Evolutionary conservation across 257 asterid species (phyloP).

Genomic region (Forsythia suspensa): DNA sequence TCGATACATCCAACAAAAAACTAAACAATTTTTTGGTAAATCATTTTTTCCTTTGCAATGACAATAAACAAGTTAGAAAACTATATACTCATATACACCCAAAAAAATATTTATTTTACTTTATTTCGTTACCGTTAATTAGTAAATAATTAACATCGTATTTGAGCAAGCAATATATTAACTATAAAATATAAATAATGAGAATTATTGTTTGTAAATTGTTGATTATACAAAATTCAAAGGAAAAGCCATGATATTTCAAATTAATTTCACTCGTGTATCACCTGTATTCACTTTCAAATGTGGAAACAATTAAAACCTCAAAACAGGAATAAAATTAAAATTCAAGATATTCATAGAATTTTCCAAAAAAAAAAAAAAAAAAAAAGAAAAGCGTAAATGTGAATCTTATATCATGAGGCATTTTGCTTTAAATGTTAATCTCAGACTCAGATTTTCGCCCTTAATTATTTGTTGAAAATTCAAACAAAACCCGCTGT

Average conservation of each 20-base stretch:
- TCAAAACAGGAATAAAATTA: conserved; percentile 24
- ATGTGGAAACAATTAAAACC: conserved; percentile 2
- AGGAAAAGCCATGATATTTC: conserved; percentile 10
- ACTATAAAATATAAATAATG: neutral
- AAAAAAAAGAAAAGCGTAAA: conserved; percentile 9
- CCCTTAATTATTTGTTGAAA: conserved; percentile 7
- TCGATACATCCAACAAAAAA: no score
- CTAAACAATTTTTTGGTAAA: neutral
- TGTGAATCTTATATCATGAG: conserved; percentile 12
- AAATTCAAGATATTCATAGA: conserved; percentile 18
- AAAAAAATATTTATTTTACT: neutral
- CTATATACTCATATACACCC: no score
- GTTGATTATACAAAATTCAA: neutral
- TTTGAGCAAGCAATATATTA: neutral
- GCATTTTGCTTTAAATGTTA: conserved; percentile 34
- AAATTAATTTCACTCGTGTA: neutral
- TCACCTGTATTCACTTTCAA: neutral
- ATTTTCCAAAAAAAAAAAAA: conserved; percentile 1
- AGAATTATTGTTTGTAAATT: neutral
- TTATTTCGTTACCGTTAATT: neutral
- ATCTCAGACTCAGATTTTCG: conserved; percentile 23
- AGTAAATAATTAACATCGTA: neutral
- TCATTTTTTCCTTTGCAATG: no score
- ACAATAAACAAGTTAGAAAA: no score
- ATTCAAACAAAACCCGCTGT: conserved; percentile 2